Evolutionary conservation across 176 grass and related monocot genomes (phyloP), one percentile per base, ranked within the genome.

Genomic region (Zoysia pacifica): DNA sequence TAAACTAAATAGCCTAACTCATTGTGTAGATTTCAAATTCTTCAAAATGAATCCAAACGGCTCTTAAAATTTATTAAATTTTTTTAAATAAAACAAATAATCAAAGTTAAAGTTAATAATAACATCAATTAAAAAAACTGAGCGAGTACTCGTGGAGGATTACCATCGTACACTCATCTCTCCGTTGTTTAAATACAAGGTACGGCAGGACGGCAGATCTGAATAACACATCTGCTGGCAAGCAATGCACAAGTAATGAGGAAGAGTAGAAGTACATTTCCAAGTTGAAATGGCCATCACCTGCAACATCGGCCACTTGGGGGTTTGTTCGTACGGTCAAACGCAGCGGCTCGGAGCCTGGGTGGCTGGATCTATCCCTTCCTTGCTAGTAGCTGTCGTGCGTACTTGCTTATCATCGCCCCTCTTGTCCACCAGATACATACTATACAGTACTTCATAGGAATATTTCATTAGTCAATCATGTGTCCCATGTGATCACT

Each of bases 271-370:
- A 2, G n/a, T 8, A 54, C 20, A 59, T 2, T 20, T 19, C 9
- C 61, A 78, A 39, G 47, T 51, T 42, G 48, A 18, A 18, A 28
- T 40, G 15, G 8, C 7, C 74, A 77, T 50, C 58, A 65, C 19
- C 51, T 41, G 35, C 62, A 66, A 39, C 35, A 1, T 18, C n/a
- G 56, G 20, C 76, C 77, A 69, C 64, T 69, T 36, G 77, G 7
- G 7, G 39, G 1, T 7, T 69, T 79, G n/a, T 69, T 45, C 15
- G 50, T 68, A 55, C 50, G 77, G 64, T 79, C 64, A 79, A 68
- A 79, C 12, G 47, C 61, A 65, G 14, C 59, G 38, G 61, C 59
- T 7, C 62, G 18, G 47, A 52, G 62, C 62, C 62, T 52, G 75
- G 62, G 66, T 65, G 48, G 18, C 48, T 79, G 75, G 37, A 79